A percentile compares a stretch with the other conserved stretches of the same genome.
Conservation (phyloP, 2,329 filamentous ascomycete genomes). For the Penicillium sp. region DNA sequence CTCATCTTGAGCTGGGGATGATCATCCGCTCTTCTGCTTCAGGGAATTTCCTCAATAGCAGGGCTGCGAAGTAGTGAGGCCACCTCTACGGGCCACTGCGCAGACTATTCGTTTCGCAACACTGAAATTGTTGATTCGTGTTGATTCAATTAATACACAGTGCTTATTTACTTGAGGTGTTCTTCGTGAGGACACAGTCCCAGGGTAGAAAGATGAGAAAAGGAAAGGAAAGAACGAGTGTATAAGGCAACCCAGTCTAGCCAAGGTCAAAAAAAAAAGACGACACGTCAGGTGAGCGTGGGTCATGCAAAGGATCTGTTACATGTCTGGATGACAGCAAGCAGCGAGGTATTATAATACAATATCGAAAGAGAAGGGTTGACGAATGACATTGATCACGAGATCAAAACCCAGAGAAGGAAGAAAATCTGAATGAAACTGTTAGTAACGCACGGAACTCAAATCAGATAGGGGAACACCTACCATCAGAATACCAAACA, state of each 20-base stretch:
- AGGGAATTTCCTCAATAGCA: too few relatives aligned
- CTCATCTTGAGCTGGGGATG: too few relatives aligned
- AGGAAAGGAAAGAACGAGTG: slow-evolving; percentile 11
- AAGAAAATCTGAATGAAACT: slow-evolving; percentile 66
- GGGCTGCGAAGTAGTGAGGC: too few relatives aligned
- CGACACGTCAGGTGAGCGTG: slow-evolving; percentile 17
- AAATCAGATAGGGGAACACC: slow-evolving; percentile 13
- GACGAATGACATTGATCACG: slow-evolving; percentile 31
- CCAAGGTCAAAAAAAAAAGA: slow-evolving; percentile 20
- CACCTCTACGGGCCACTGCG: neutral
- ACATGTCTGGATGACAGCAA: slow-evolving; percentile 17
- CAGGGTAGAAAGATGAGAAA: slow-evolving; percentile 11
- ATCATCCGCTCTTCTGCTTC: too few relatives aligned
- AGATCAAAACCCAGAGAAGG: slow-evolving; percentile 70
- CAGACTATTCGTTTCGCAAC: neutral
- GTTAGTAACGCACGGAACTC: slow-evolving; percentile 2
- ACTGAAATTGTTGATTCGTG: neutral
- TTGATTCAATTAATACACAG: slow-evolving; percentile 20
- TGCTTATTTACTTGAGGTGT: slow-evolving; percentile 22
- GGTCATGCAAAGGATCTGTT: slow-evolving; percentile 23
- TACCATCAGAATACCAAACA: slow-evolving; percentile 79
- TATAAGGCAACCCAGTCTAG: slow-evolving; percentile 27
- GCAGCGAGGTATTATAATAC: slow-evolving; percentile 36
- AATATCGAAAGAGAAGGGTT: slow-evolving; percentile 22
- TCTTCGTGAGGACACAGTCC: slow-evolving; percentile 23